Evolutionary conservation across 768 basidiomycete species (phyloP), one percentile per base, ranked within the genome.

Genomic region (Mycena filopes): DNA sequence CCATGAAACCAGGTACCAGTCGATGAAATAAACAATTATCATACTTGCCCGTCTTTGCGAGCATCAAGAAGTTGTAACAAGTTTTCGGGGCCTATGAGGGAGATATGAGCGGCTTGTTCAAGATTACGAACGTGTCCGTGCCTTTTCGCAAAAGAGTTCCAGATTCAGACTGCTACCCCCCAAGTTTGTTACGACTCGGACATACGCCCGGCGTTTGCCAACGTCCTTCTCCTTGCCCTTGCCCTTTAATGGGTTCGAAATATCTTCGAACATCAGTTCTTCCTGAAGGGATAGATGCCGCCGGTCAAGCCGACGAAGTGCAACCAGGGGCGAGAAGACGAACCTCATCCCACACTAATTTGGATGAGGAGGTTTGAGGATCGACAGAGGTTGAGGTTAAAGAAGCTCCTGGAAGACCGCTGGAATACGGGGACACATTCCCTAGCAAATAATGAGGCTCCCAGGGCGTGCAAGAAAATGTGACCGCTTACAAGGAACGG

Each of bases 191-290:
- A 96, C 88, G 29, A 99, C 90, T n/a, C 96, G 92, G 48, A 95
- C 94, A 77, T 99, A 99, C 2, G 94, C 97, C 59, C 96, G 89
- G 46, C 92, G 88, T 74, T 94, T 95, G 13, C 94, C 91, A 21
- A 96, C 83, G 67, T 97, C 94, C 73, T 96, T 97, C 73, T 96
- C 96, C 77, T 98, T 99, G 2, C 90, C 91, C 77, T 95, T 95
- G 1, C 92, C 90, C 76, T 93, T 94, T 2, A 82, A 82, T 16
- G 89, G 89, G 63, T 90, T 91, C 15, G 89, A 83, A 69, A 99
- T 89, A 36, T 93, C 93, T 77, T 98, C 97, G 70, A 96, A 99
- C 98, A 99, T 99, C 18, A 96, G 82, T 75, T 99, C 97, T 78
- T 99, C 98, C 88, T 92, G 67, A 0, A 67, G 25, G 38, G 31